Evolutionary conservation across 768 basidiomycete species (phyloP).

Genomic region (Kwoniella sp.): DNA sequence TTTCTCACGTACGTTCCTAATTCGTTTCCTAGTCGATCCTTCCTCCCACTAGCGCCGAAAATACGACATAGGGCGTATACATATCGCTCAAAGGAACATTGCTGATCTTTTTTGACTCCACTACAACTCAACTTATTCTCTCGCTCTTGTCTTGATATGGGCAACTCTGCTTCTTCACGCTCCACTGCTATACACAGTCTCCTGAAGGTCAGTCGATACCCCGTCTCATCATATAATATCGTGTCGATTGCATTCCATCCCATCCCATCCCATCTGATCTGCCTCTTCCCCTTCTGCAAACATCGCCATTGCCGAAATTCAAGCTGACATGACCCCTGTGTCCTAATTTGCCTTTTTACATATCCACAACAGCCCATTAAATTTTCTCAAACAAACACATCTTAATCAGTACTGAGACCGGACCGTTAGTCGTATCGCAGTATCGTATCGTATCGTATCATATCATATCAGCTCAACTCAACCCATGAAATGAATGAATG

Average conservation of each 20-base stretch:
- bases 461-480: conserved; percentile 1
- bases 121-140: too few species aligned
- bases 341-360: neutral
- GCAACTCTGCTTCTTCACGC: neutral
- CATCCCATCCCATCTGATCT: too few species aligned
- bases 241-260: too few species aligned
- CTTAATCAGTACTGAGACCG: neutral
- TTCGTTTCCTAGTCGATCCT: neutral
- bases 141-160: too few species aligned
- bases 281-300: neutral
- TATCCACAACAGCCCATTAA: neutral
- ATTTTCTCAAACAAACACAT: conserved; percentile 1
- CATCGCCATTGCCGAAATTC: too few species aligned
- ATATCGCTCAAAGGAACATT: too few species aligned
- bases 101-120: too few species aligned
- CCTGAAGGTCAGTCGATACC: conserved; percentile 68
- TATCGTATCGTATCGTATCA: neutral
- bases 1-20: conserved; percentile 63
- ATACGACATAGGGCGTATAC: too few species aligned
- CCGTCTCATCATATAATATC: neutral
- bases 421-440: too few species aligned
- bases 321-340: conserved; percentile 7
- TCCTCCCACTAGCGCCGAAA: too few species aligned
- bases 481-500: neutral
- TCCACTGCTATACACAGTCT: conserved; percentile 58